A percentile compares a stretch with the other conserved stretches of the same genome.
These are phyloP conservation scores for Xylaria flabelliformis DNA, from an alignment of 495 filamentous ascomycete genomes.

Conservation along the genomic window DNA sequence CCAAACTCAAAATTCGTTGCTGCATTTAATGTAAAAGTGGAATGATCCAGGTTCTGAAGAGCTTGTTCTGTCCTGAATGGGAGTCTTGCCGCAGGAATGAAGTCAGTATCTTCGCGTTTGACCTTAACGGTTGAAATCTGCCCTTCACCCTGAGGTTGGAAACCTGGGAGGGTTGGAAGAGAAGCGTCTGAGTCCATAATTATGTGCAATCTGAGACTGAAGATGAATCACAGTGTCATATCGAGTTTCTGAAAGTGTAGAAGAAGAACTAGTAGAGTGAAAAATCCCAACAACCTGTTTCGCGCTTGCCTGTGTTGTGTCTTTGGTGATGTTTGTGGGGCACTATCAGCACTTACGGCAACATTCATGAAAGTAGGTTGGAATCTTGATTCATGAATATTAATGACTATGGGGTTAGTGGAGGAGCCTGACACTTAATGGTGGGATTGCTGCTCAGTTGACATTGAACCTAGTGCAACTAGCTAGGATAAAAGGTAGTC, in stretches of 20 bases:
- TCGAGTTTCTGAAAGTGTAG: background rate
- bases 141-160: background rate
- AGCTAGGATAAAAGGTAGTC: background rate
- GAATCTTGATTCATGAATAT: no score
- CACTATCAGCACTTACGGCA: background rate
- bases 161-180: background rate
- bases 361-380: background rate
- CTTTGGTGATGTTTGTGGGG: background rate
- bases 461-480: background rate
- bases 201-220: background rate
- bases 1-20: background rate
- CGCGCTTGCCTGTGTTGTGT: background rate
- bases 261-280: background rate
- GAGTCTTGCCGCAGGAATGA: background rate
- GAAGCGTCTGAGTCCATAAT: background rate
- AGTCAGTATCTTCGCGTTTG: background rate
- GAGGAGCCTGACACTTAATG: background rate
- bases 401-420: background rate
- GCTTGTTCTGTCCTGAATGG: no score
- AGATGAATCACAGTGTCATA: background rate
- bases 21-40: background rate
- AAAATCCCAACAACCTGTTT: background rate
- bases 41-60: background rate
- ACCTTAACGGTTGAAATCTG: background rate
- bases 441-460: background rate